These are phyloP conservation scores for Pyrenopolyporus hunteri DNA, from an alignment of 495 filamentous ascomycete genomes.

Conservation along the genomic window DNA sequence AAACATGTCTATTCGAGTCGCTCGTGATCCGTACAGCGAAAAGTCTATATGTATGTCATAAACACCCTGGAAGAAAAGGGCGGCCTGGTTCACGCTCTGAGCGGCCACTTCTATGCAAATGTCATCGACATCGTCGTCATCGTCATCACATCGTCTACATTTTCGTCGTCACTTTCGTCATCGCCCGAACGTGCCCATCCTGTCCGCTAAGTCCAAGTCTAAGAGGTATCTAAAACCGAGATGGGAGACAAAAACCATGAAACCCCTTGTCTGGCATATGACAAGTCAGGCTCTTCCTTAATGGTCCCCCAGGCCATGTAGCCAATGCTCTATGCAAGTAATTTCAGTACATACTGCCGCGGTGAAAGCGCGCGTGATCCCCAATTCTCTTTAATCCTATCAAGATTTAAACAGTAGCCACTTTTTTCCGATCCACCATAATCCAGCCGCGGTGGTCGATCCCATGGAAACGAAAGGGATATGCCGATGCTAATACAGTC, in stretches of 20 bases:
- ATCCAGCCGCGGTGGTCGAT: conserved; percentile 5
- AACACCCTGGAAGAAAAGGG: conserved; percentile 8
- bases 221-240: conserved; percentile 46
- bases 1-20: conserved; percentile 22
- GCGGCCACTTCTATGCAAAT: conserved; percentile 30
- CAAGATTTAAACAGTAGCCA: not conserved
- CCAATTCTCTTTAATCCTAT: conserved; percentile 9
- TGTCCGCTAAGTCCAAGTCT: conserved; percentile 36
- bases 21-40: conserved; percentile 1
- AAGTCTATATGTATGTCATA: conserved; percentile 31
- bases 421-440: conserved; percentile 11
- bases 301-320: conserved; percentile 32
- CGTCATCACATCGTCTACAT: conserved; percentile 27
- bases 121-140: conserved; percentile 18
- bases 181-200: conserved; percentile 10
- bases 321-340: conserved; percentile 39
- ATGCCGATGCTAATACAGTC: conserved; percentile 1
- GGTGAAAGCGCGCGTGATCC: conserved; percentile 4
- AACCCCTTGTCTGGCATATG: conserved; percentile 2
- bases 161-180: conserved; percentile 36
- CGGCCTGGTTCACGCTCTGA: conserved; percentile 8
- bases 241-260: conserved; percentile 24
- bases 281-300: conserved; percentile 18
- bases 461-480: not conserved
- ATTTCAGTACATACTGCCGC: conserved; percentile 26